Percentiles rank a stretch among this genome's conserved stretches.
Conservation (phyloP, 2,329 filamentous ascomycete genomes). For the Ascochyta koolunga region DNA sequence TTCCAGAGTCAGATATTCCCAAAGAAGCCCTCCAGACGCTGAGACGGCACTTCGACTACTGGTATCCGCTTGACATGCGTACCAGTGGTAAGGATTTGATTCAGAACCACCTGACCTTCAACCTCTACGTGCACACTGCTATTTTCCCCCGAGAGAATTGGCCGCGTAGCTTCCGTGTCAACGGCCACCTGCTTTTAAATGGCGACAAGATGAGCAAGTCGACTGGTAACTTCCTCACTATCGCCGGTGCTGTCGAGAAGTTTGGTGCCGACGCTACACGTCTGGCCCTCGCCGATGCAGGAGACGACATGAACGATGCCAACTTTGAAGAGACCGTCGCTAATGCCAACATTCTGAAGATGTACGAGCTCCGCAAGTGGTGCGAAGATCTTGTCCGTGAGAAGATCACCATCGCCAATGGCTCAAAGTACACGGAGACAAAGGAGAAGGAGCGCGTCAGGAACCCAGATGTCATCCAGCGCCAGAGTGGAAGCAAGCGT, state of each 20-base stretch:
- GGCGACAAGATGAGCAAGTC: conserved; percentile 99
- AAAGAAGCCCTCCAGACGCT: conserved; percentile 77
- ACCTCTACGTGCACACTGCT: conserved; percentile 90
- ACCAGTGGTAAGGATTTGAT: conserved; percentile 78
- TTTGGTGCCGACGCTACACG: conserved; percentile 93
- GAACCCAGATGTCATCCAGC: conserved; percentile 66
- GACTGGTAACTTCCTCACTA: conserved; percentile 95
- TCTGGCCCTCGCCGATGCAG: conserved; percentile 90
- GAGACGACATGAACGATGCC: conserved; percentile 91
- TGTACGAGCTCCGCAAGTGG: conserved; percentile 87
- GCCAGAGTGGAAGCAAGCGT: conserved; percentile 68
- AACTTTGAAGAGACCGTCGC: conserved; percentile 97
- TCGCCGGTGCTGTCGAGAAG: conserved; percentile 84
- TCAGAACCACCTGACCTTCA: conserved; percentile 92
- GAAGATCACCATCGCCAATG: conserved; percentile 51
- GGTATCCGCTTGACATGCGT: conserved; percentile 89
- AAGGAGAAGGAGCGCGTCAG: conserved; percentile 53
- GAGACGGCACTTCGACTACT: conserved; percentile 94
- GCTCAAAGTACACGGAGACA: conserved; percentile 50
- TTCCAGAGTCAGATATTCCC: conserved; percentile 74
- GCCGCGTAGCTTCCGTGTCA: conserved; percentile 83
- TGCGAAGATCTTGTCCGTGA: conserved; percentile 83
- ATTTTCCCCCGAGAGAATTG: conserved; percentile 88
- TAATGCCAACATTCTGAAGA: conserved; percentile 85
- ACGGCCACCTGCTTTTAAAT: conserved; percentile 92